These are phyloP conservation scores for Euphorbia celastroides DNA, from an alignment of 441 rosid species.

Conservation along the genomic window DNA sequence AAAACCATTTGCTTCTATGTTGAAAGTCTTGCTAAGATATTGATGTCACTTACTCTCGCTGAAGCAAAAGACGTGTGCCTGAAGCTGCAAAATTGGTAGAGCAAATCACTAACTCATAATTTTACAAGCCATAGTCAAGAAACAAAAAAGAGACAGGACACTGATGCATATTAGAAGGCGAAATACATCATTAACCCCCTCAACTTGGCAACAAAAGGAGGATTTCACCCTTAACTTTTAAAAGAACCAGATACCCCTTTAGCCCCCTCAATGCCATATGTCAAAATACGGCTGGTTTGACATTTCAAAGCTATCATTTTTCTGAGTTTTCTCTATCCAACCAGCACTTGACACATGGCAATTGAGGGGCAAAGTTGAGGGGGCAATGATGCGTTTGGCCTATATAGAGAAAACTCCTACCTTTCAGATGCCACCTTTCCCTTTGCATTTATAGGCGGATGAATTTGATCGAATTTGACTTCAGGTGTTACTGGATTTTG, in stretches of 20 bases:
- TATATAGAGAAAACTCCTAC: constrained; percentile 30
- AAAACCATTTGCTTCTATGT: constrained; percentile 27
- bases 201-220: too few relatives aligned
- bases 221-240: too few relatives aligned
- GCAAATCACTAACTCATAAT: background rate
- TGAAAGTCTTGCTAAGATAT: constrained; percentile 31
- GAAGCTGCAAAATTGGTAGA: constrained; percentile 35
- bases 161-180: too few relatives aligned
- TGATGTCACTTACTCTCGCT: constrained; percentile 44
- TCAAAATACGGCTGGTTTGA: too few relatives aligned
- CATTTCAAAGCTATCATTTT: too few relatives aligned
- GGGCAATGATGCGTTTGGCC: too few relatives aligned
- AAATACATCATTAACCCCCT: too few relatives aligned
- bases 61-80: constrained; percentile 50
- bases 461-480: constrained; percentile 37
- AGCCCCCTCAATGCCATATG: too few relatives aligned
- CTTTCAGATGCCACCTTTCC: constrained; percentile 41
- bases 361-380: too few relatives aligned
- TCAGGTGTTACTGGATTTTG: constrained; percentile 39
- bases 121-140: background rate
- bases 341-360: too few relatives aligned
- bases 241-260: too few relatives aligned
- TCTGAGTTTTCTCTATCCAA: too few relatives aligned
- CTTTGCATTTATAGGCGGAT: constrained; percentile 24
- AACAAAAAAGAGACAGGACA: background rate